Percentiles rank a stretch among this genome's conserved stretches.
These are phyloP conservation scores for Tephrocybe sp. DNA, from an alignment of 768 basidiomycete genomes.

Conservation along the genomic window DNA sequence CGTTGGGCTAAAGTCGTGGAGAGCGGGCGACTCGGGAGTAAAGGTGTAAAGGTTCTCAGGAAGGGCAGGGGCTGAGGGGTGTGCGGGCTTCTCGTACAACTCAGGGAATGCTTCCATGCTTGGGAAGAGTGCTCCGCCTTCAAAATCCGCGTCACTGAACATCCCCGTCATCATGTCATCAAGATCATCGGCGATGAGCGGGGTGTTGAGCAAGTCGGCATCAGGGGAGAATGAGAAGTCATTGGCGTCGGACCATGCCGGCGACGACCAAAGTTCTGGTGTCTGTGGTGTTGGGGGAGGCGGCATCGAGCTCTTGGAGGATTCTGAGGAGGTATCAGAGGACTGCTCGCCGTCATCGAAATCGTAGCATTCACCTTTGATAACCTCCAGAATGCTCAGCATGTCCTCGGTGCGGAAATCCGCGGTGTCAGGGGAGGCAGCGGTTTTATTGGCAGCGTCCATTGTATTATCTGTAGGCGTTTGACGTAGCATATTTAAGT, in stretches of 20 bases:
- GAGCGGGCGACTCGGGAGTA: conserved; percentile 51
- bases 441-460: conserved; percentile 29
- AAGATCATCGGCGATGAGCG: conserved; percentile 26
- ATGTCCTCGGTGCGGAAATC: conserved; percentile 23
- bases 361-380: conserved; percentile 18
- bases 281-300: conserved; percentile 18
- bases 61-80: not conserved
- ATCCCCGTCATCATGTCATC: conserved; percentile 14
- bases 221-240: conserved; percentile 27
- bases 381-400: conserved; percentile 15
- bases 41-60: conserved; percentile 39
- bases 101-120: conserved; percentile 14
- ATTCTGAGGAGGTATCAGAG: conserved; percentile 4
- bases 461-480: conserved; percentile 40
- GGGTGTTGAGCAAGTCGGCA: conserved; percentile 25
- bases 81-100: conserved; percentile 14
- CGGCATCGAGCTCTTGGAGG: not conserved
- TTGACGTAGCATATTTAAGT: conserved; percentile 38
- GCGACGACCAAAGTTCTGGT: conserved; percentile 18
- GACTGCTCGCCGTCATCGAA: conserved; percentile 8
- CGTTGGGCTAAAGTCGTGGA: conserved; percentile 34
- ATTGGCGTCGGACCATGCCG: conserved; percentile 26
- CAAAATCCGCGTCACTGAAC: not conserved
- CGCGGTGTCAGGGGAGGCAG: conserved; percentile 25
- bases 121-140: conserved; percentile 9